Evolutionary conservation across 371 early-diverging fungal genomes (phyloP).

Genomic region (Circinella umbellata): DNA sequence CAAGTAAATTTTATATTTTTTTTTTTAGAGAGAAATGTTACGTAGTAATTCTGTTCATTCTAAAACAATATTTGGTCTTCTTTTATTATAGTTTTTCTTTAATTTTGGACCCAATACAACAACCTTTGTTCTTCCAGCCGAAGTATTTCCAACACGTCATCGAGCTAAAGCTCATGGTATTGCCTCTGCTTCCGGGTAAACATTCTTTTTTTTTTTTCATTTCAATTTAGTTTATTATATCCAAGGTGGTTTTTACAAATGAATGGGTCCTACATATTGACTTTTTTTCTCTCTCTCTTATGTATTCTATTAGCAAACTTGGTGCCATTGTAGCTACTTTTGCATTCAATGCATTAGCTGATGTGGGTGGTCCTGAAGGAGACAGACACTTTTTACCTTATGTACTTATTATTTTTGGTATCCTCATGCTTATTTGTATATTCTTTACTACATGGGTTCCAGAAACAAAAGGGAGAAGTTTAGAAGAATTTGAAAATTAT

Average conservation of each 20-base stretch:
- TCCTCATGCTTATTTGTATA: constrained; percentile 26
- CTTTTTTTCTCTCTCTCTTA: too few relatives aligned
- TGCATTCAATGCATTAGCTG: constrained; percentile 53
- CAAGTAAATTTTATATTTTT: constrained; percentile 27
- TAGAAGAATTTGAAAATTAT: constrained; percentile 16
- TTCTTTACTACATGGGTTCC: constrained; percentile 29
- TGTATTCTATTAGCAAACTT: constrained; percentile 35
- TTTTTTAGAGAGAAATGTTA: neutral
- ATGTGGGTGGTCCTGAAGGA: constrained; percentile 46
- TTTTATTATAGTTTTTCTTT: constrained; percentile 58
- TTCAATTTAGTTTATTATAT: too few relatives aligned
- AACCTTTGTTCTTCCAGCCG: constrained; percentile 39
- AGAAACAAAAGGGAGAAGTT: constrained; percentile 21
- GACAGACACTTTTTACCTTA: constrained; percentile 24
- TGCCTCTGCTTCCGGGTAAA: constrained; percentile 62
- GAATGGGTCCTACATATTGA: too few relatives aligned
- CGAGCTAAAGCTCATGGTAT: constrained; percentile 72
- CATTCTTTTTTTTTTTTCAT: too few relatives aligned
- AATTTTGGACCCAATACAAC: constrained; percentile 71
- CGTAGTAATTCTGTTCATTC: too few relatives aligned
- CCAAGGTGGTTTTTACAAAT: too few relatives aligned
- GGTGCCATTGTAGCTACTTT: constrained; percentile 68
- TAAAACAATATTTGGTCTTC: too few relatives aligned
- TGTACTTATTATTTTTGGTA: constrained; percentile 33
- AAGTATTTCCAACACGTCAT: constrained; percentile 62